Conservation (phyloP, 2,329 filamentous ascomycete species). For the Aureobasidium musti region DNA sequence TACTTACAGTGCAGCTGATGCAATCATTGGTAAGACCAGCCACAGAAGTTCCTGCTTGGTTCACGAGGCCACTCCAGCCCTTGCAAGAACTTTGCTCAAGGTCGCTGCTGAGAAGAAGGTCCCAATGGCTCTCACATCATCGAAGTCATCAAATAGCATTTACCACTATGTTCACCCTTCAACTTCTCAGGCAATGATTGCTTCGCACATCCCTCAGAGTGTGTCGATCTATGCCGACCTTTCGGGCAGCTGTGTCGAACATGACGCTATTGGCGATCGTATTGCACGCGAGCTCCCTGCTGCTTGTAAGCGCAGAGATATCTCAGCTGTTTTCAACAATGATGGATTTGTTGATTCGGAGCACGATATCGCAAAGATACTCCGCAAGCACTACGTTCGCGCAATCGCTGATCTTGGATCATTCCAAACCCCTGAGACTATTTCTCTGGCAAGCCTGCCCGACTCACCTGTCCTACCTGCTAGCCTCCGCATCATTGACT, state of each 20-base stretch:
- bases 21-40: slow-evolving; percentile 2
- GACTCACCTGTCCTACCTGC: background rate
- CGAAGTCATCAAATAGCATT: background rate
- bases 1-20: slow-evolving; percentile 3
- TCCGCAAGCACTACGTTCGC: background rate
- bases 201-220: slow-evolving; percentile 1
- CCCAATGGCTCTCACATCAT: background rate
- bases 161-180: slow-evolving; percentile 6
- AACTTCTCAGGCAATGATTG: slow-evolving; percentile 10
- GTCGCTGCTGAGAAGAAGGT: background rate
- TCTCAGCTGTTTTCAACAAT: background rate
- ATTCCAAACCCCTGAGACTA: background rate
- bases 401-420: slow-evolving; percentile 3
- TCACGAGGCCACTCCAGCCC: background rate
- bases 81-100: slow-evolving; percentile 1
- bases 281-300: background rate
- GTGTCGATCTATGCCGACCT: slow-evolving; percentile 3
- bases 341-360: slow-evolving; percentile 6
- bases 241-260: background rate
- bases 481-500: slow-evolving; percentile 2
- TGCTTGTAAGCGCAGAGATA: slow-evolving; percentile 7
- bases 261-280: background rate
- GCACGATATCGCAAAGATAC: background rate
- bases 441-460: background rate
- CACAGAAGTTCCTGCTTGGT: background rate